A percentile compares a stretch with the other conserved stretches of the same genome.
These are phyloP conservation scores for Fusarium robinianum DNA, from an alignment of 2,329 filamentous ascomycete genomes.

Conservation along the genomic window DNA sequence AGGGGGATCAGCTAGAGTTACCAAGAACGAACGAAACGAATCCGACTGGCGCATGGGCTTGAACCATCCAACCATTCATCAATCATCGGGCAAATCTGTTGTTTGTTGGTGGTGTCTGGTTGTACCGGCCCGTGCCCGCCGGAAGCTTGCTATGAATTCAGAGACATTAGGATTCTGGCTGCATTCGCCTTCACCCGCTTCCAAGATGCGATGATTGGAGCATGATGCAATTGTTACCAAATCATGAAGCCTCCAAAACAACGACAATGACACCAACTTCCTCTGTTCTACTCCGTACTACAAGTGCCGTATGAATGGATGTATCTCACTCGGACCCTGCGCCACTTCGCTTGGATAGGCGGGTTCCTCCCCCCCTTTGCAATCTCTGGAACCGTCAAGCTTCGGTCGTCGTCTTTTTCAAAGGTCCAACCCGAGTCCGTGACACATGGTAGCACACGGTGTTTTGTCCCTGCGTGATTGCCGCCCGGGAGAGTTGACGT, in stretches of 20 bases:
- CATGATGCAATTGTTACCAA: slow-evolving; percentile 30
- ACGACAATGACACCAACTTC: slow-evolving; percentile 4
- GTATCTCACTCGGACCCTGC: slow-evolving; percentile 14
- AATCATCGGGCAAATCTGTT: too few relatives aligned
- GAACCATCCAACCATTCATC: too few relatives aligned
- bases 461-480: slow-evolving; percentile 16
- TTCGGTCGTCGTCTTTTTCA: slow-evolving; percentile 5
- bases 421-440: slow-evolving; percentile 4
- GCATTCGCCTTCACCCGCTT: too few relatives aligned
- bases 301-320: too few relatives aligned
- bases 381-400: slow-evolving; percentile 26
- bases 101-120: too few relatives aligned
- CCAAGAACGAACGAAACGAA: too few relatives aligned
- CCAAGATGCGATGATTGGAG: slow-evolving; percentile 19
- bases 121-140: too few relatives aligned
- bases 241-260: slow-evolving; percentile 15
- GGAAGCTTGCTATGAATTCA: too few relatives aligned
- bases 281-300: slow-evolving; percentile 8
- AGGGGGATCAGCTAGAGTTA: too few relatives aligned
- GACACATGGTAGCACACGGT: slow-evolving; percentile 22
- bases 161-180: too few relatives aligned
- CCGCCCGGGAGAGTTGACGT: slow-evolving; percentile 18
- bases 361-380: too few relatives aligned
- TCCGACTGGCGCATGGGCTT: too few relatives aligned
- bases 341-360: slow-evolving; percentile 17